phyloP scores from a whole-genome alignment of 345 rosid species.

The Lepidium africanum region DNA sequence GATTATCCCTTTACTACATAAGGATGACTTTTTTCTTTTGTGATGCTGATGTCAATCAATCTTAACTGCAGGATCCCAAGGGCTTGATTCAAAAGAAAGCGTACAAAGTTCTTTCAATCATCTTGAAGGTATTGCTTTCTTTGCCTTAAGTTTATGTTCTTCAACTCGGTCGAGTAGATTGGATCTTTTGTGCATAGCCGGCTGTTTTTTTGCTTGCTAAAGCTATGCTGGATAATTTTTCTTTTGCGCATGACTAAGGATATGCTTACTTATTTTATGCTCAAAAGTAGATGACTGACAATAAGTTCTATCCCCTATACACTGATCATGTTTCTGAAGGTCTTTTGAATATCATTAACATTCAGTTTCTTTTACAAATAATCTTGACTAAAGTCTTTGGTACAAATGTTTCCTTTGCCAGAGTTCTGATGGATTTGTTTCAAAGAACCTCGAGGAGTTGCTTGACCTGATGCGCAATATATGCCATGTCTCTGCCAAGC shows the following conservation, averaged over 20 bases:
- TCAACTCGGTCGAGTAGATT: neutral
- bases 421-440: constrained; percentile 50
- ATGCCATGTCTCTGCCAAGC: constrained; percentile 92
- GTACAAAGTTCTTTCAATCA: constrained; percentile 75
- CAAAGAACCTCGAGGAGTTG: constrained; percentile 58
- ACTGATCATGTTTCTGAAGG: constrained; percentile 1
- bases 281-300: neutral
- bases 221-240: neutral
- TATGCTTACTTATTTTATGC: neutral
- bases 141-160: neutral
- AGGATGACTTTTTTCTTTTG: neutral
- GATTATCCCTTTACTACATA: neutral
- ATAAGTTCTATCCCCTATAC: neutral
- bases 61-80: constrained; percentile 54
- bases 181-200: neutral
- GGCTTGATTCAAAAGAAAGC: constrained; percentile 88
- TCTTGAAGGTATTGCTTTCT: constrained; percentile 53
- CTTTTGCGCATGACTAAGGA: neutral
- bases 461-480: constrained; percentile 65
- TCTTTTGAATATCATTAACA: neutral
- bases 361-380: neutral
- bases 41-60: neutral
- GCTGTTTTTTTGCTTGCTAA: neutral
- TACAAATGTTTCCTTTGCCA: constrained; percentile 25
- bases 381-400: constrained; percentile 7